phyloP scores from a whole-genome alignment of 495 filamentous ascomycete genomes.

The Parmelia sp. region DNA sequence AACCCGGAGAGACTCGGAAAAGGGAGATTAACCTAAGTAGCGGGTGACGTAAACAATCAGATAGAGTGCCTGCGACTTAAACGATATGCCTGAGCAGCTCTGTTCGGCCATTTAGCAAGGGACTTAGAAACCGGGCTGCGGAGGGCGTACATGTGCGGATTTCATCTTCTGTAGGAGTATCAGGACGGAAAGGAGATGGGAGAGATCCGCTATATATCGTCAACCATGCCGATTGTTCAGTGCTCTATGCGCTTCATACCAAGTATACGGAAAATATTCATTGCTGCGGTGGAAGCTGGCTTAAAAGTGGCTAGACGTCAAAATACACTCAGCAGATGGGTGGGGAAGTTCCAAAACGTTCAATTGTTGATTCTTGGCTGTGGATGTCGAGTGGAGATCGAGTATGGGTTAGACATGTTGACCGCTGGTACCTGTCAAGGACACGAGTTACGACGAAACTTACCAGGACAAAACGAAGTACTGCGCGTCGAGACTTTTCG shows the following conservation, averaged over 20 bases:
- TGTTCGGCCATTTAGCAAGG: slow-evolving; percentile 35
- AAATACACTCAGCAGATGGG: not conserved
- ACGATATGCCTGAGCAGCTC: slow-evolving; percentile 95
- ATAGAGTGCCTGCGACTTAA: slow-evolving; percentile 95
- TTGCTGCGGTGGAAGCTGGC: slow-evolving; percentile 33
- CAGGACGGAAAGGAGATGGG: slow-evolving; percentile 87
- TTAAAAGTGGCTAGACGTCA: not conserved
- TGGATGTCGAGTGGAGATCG: not conserved
- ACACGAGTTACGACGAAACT: too few species aligned
- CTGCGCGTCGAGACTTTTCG: not conserved
- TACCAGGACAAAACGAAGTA: not conserved
- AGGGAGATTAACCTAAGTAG: slow-evolving; percentile 78
- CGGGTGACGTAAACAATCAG: slow-evolving; percentile 86
- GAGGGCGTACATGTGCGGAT: slow-evolving; percentile 62
- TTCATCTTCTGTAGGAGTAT: slow-evolving; percentile 96
- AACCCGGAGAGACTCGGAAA: not conserved
- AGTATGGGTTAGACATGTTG: not conserved
- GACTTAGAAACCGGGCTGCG: not conserved
- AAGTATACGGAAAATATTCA: slow-evolving; percentile 86
- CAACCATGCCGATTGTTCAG: slow-evolving; percentile 9
- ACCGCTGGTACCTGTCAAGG: not conserved
- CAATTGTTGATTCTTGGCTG: not conserved
- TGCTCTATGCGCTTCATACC: slow-evolving; percentile 46
- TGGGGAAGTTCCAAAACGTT: not conserved
- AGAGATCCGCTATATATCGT: slow-evolving; percentile 69